These are phyloP conservation scores for Cercospora sesami DNA, from an alignment of 2,329 filamentous ascomycete species.

Conservation along the genomic window DNA sequence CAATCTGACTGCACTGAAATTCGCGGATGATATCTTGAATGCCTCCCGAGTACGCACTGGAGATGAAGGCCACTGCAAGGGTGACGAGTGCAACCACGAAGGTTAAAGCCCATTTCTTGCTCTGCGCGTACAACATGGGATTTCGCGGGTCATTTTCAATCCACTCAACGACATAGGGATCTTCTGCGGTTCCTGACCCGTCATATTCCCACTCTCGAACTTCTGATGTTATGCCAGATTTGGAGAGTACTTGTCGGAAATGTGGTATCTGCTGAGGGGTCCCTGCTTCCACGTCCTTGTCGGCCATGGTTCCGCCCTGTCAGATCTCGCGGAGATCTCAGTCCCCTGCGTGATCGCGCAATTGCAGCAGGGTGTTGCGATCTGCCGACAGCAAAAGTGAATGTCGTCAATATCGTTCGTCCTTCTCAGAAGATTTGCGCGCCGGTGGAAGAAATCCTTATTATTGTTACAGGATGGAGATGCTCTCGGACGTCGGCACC, in stretches of 20 bases:
- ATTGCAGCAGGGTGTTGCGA: background rate
- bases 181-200: slow-evolving; percentile 60
- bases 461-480: background rate
- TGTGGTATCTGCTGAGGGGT: slow-evolving; percentile 33
- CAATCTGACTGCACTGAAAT: slow-evolving; percentile 55
- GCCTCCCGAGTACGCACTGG: slow-evolving; percentile 65
- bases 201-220: slow-evolving; percentile 38
- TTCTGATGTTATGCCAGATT: slow-evolving; percentile 39
- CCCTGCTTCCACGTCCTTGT: slow-evolving; percentile 39
- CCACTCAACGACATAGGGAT: slow-evolving; percentile 68
- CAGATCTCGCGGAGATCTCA: slow-evolving; percentile 1
- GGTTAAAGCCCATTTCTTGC: slow-evolving; percentile 66
- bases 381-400: background rate
- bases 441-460: background rate
- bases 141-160: slow-evolving; percentile 67
- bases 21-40: slow-evolving; percentile 55
- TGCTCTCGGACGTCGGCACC: background rate
- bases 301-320: slow-evolving; percentile 7
- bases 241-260: slow-evolving; percentile 37
- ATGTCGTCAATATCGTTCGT: background rate
- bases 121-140: slow-evolving; percentile 59
- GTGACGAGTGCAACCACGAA: slow-evolving; percentile 65
- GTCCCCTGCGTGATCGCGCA: background rate
- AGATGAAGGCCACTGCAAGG: slow-evolving; percentile 68
- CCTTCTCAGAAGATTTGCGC: background rate